Evolutionary conservation across 2,329 filamentous ascomycete genomes (phyloP).

Genomic region (Herpomyces periplanetae): DNA sequence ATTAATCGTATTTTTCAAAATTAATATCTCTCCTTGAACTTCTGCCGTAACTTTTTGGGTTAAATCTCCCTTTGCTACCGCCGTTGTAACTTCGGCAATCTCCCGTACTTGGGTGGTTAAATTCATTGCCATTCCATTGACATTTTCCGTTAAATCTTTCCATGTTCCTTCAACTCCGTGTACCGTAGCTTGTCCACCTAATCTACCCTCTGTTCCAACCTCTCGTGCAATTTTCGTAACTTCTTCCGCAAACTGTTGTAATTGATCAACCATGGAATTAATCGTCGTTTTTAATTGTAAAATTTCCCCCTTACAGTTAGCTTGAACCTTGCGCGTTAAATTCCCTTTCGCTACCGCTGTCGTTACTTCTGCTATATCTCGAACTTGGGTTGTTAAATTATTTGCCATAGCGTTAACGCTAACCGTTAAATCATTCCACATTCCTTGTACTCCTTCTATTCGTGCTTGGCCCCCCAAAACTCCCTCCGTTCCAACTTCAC

Average conservation of each 20-base stretch:
- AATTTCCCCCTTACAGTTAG: conserved; percentile 14
- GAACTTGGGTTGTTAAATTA: conserved; percentile 28
- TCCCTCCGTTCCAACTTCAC: conserved; percentile 50
- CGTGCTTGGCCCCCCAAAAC: conserved; percentile 46
- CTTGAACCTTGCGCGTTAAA: conserved; percentile 13
- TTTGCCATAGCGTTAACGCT: conserved; percentile 67
- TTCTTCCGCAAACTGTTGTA: conserved; percentile 14
- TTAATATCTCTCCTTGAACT: conserved; percentile 13
- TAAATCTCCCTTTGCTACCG: conserved; percentile 13
- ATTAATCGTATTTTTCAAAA: conserved; percentile 48
- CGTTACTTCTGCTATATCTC: conserved; percentile 14
- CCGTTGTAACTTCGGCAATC: conserved; percentile 14
- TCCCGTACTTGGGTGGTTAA: conserved; percentile 13
- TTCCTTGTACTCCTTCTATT: conserved; percentile 45
- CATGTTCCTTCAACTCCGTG: conserved; percentile 14
- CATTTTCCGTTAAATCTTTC: conserved; percentile 15
- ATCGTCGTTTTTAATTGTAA: conserved; percentile 13
- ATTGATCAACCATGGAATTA: conserved; percentile 14
- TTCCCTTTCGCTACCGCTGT: conserved; percentile 14
- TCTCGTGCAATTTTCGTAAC: conserved; percentile 14
- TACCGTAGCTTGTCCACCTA: conserved; percentile 13
- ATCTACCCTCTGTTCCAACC: conserved; percentile 13
- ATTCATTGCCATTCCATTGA: conserved; percentile 15
- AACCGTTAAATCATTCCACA: conserved; percentile 56
- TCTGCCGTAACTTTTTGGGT: conserved; percentile 14